Evolutionary conservation across 768 basidiomycete genomes (phyloP), one percentile per base, ranked within the genome.

Genomic region (Tremella mesenterica): DNA sequence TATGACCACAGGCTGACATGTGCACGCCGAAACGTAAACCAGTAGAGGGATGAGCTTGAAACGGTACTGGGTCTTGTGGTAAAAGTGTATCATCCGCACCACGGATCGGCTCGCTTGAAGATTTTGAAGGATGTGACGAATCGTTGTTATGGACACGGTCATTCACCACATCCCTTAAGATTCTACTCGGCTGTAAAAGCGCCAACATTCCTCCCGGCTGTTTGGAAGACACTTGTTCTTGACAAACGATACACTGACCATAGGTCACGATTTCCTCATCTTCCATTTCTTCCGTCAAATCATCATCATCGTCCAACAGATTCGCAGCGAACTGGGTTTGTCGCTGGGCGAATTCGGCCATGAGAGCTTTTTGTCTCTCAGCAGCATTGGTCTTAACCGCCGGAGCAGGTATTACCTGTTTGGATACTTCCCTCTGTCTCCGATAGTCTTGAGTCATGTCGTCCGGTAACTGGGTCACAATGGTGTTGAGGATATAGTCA

Each of bases 211-310:
- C 95, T 71, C 95, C 97, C 0, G 86, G 77, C 55, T 80, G 79
- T 14, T 79, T 74, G 2, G 79, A 67, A 60, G 82, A 85, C 48
- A 96, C 80, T 56, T 91, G 88, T 68, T 97, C 95, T 69, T 97
- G 95, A 62, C 95, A 99, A 9, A 97, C 91, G 57, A 99, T 97
- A 69, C 95, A 99, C n/a, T 85, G 85, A 2, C 93, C 93, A 55
- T 83, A 85, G 12, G 84, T 84, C 1, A 73, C 75, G 7, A 78
- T 75, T 31, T 76, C 76, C 4, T 74, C 76, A 64, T 79, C 81
- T 9, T 62, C 79, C 8, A 53, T 60, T 7, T 69, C 72, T 5
- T 81, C 84, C 16, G 83, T 82, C 29, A 85, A 85, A 3, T 74
- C 71, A 21, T 81, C 80, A 2, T 76, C 78, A 25, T 79, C 80